Percentiles rank a stretch among this genome's conserved stretches.
Evolutionary conservation across 768 basidiomycete species (phyloP).

Genomic region (Phallus indusiatus): DNA sequence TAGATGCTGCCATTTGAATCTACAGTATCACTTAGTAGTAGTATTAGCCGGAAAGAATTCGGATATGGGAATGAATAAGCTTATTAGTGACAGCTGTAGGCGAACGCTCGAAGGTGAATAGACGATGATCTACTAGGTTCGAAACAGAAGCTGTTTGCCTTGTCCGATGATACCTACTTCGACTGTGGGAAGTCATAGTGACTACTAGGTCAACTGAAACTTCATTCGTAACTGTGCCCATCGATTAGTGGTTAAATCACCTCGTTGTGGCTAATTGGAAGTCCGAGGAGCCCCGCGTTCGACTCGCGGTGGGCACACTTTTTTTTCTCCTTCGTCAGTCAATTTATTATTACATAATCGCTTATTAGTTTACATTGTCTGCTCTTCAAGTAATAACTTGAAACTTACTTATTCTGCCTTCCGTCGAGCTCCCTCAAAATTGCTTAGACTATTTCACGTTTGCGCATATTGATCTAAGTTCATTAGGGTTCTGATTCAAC

Average conservation of each 20-base stretch:
- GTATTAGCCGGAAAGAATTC: not conserved
- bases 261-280: conserved; percentile 8
- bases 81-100: no score
- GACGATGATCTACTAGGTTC: no score
- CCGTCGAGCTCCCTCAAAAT: no score
- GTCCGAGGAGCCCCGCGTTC: conserved; percentile 12
- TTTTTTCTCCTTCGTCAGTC: not conserved
- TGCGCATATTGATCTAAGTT: no score
- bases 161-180: no score
- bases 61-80: not conserved
- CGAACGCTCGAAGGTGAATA: no score
- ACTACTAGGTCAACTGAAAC: no score
- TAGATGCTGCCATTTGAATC: not conserved
- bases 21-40: not conserved
- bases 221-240: not conserved
- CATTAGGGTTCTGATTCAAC: no score
- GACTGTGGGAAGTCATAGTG: no score
- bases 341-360: not conserved
- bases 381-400: not conserved
- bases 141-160: no score
- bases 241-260: conserved; percentile 14
- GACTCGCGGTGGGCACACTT: conserved; percentile 11
- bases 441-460: no score
- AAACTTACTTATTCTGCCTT: no score
- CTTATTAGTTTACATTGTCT: not conserved